A percentile compares a stretch with the other conserved stretches of the same genome.
phyloP scores from a whole-genome alignment of 2,329 filamentous ascomycete species.

The Botrytis aclada region DNA sequence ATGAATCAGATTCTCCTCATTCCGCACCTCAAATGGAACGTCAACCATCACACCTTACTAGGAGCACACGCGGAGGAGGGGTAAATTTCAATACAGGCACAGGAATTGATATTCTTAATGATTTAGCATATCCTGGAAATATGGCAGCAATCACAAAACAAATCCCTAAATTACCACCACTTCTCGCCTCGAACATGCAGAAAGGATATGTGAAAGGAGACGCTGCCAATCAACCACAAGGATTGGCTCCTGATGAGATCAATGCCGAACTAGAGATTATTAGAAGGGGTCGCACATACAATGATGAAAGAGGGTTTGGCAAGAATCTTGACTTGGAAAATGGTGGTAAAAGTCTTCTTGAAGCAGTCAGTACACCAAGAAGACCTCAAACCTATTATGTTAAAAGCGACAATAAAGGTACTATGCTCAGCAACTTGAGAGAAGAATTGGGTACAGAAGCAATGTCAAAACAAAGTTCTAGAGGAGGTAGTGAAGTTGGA shows the following conservation, averaged over 20 bases:
- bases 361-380: slow-evolving; percentile 24
- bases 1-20: slow-evolving; percentile 47
- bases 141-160: slow-evolving; percentile 40
- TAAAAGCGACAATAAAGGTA: slow-evolving; percentile 22
- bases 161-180: slow-evolving; percentile 36
- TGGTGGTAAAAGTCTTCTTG: slow-evolving; percentile 30
- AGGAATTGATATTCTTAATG: slow-evolving; percentile 58
- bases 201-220: slow-evolving; percentile 32
- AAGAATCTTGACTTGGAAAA: slow-evolving; percentile 36
- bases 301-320: slow-evolving; percentile 34
- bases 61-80: slow-evolving; percentile 55
- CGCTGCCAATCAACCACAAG: slow-evolving; percentile 22
- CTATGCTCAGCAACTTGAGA: slow-evolving; percentile 19
- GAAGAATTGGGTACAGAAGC: slow-evolving; percentile 23
- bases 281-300: slow-evolving; percentile 31
- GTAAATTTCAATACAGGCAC: slow-evolving; percentile 51
- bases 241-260: slow-evolving; percentile 22
- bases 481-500: slow-evolving; percentile 15
- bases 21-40: slow-evolving; percentile 60
- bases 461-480: slow-evolving; percentile 24
- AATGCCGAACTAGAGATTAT: slow-evolving; percentile 36
- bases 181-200: slow-evolving; percentile 29
- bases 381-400: slow-evolving; percentile 16
- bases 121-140: slow-evolving; percentile 57
- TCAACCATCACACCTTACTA: slow-evolving; percentile 60